Evolutionary conservation across 2,329 filamentous ascomycete genomes (phyloP), one percentile per base, ranked within the genome.

Genomic region (Colletotrichum sp.): DNA sequence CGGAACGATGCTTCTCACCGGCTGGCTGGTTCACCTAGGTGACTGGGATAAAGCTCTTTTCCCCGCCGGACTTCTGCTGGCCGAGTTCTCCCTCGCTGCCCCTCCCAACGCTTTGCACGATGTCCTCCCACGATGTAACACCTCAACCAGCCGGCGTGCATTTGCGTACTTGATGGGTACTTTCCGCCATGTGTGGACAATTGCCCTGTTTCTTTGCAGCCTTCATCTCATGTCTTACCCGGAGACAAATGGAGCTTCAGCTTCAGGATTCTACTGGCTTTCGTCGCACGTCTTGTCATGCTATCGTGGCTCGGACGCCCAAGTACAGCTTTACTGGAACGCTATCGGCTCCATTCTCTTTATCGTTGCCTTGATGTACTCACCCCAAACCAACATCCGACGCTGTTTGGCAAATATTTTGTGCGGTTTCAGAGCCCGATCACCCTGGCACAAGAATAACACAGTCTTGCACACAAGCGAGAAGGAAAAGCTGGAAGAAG

Each of bases 31-130:
- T 18, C 57, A 69, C 64, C 10, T 44, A 2, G 72, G 72, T 1
- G 72, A 75, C 32, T 75, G 59, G 59, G 72, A 75, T 4, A 63
- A 65, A 4, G 72, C 67, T 1, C 72, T 75, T 12, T 75, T 75
- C 24, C 32, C 49, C 24, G 85, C 83, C 32, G 91, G 91, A 28
- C 88, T 89, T 83, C 78, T 87, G 10, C 82, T 92, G 26, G 91
- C 90, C 4, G 90, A 92, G 81, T 72, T 89, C 34, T 89, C 92
- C 77, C 82, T 89, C 49, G 86, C 89, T 70, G 84, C 87, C 84
- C 86, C 79, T 24, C 71, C 81, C n/a, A 52, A 66, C 49, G 74
- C 84, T 2, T 80, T 78, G 7, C 74, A 75, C 5, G 76, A 78
- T 26, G 78, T n/a, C 16, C 59, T 75, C 5, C 72, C 75, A 5